Evolutionary conservation across 192 early-diverging fungal genomes (phyloP).

Genomic region (Coemansia javaensis): DNA sequence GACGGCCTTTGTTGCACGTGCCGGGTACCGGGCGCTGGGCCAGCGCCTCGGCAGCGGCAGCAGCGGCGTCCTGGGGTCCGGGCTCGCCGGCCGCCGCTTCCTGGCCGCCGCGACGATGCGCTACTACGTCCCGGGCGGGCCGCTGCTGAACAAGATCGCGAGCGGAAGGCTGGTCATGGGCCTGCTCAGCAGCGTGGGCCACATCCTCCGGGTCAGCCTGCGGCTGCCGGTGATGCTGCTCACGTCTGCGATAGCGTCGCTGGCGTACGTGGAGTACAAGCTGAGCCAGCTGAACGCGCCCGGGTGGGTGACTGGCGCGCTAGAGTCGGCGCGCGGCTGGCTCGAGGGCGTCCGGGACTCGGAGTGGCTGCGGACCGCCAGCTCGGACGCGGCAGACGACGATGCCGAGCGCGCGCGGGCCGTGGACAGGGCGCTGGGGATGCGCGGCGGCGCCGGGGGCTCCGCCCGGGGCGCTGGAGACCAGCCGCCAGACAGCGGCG

Average conservation of each 20-base stretch:
- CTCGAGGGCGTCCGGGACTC: constrained; percentile 30
- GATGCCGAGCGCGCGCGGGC: background rate
- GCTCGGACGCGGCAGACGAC: constrained; percentile 2
- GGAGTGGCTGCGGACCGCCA: constrained; percentile 25
- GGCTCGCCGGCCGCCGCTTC: constrained; percentile 25
- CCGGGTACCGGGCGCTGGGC: constrained; percentile 3
- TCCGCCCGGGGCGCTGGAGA: constrained; percentile 2
- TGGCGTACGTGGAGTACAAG: constrained; percentile 49
- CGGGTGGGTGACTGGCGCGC: constrained; percentile 34
- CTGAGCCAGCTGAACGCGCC: constrained; percentile 44
- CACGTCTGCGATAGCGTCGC: constrained; percentile 37
- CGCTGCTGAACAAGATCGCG: constrained; percentile 15
- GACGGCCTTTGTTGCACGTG: constrained; percentile 1
- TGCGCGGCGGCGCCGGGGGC: constrained; percentile 16
- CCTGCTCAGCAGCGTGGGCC: constrained; percentile 22
- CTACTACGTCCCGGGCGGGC: constrained; percentile 39
- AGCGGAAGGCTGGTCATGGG: constrained; percentile 21
- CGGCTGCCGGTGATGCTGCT: constrained; percentile 43
- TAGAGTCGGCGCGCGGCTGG: constrained; percentile 43
- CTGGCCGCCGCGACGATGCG: constrained; percentile 38
- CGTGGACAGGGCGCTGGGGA: constrained; percentile 26
- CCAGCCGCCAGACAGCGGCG: constrained; percentile 11
- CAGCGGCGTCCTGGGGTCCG: too few species aligned
- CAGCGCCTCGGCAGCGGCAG: constrained; percentile 8
- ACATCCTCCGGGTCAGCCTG: constrained; percentile 14